Base-by-base conservation (phyloP, 805 yeast species). In the Saturnispora silvae region DNA sequence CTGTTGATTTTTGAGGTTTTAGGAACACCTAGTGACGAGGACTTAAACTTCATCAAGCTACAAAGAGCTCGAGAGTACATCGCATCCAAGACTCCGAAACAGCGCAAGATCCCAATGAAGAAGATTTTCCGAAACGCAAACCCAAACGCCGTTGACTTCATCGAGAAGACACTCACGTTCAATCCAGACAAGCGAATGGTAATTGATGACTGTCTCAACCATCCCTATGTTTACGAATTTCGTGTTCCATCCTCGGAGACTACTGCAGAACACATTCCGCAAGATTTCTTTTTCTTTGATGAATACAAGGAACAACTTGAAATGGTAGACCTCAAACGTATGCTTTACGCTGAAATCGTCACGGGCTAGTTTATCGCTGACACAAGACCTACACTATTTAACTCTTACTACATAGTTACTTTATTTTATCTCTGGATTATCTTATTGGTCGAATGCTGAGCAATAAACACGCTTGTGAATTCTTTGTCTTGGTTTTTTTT, bases 161-260 rank as follows among this genome's bases (percentile, higher is more conserved):
- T 82, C 47, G 85, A 78, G 20, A 76, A 67, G 45, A 70, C 89
- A 67, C 68, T 89, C 29, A 70, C 79, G 3, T 89, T 89, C 54
- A 83, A 86, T 51, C 96, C 96, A 1, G 57, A 66, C 3, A 75
- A 80, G 48, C 66, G 98, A 50, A 79, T 89, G 45, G 73, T 85
- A 1, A 95, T 84, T 4, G 80, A 72, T 32, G 80, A 81, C 41
- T 94, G 96, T 0, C 67, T 89, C 26, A 63, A 68, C 42, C 97
- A 89, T 54, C 94, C 95, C 2, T 82, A 81, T 50, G 61, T 82
- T 34, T 61, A 64, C 35, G 59, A 71, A 16, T 81, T 80, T 51
- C 83, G 82, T 48, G 82, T 75, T 45, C 78, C 81, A 8, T 71
- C 70, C 24, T 87, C 80, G 48, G 92, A 81, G 52, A 85, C 84